Base-by-base conservation (phyloP, 306 rosid species). In the Ceratonia siliqua region DNA sequence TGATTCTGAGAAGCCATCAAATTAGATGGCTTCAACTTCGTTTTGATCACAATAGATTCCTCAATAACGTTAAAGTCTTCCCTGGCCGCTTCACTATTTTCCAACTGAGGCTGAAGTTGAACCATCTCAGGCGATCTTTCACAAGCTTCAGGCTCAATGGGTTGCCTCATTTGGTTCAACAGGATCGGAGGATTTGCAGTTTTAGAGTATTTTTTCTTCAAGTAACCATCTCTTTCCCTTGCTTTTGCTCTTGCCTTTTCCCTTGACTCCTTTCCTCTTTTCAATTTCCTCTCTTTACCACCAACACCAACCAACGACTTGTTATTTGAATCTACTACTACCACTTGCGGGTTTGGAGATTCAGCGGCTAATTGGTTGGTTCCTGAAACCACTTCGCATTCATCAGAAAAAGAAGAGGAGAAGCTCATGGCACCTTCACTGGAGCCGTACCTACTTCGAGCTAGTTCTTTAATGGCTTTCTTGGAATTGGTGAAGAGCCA, bases 161-260 rank as follows among this genome's bases (percentile, higher is more conserved):
- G 68, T 14, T 82, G 20, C 71, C 73, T 81, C 55, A 85, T 72
- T 38, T 84, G 87, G 53, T 78, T 62, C 41, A 68, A 38, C 41
- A 68, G 45, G 25, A 77, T 83, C 74, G 81, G 89, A 74, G 67
- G 24, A 50, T 41, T 78, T 71, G 66, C 76, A 68, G 49, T 27
- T 21, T 68, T 62, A 67, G 82, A 77, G 55, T 58, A 66, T 21
- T 67, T 82, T 72, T 79, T 78, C 73, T 72, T 82, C 62, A 80
- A 50, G 78, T 82, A 83, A 24, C 79, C 88, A 5, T 97, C 82
- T 73, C 97, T 91, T 76, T 88, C 96, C 58, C 96, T 89, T 18
- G 98, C 98, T 73, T 95, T 89, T 11, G 90, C 98, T 27, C 97
- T 88, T 18, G 98, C 97, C 73, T 84, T 93, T 18, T 80, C 92